Base-by-base conservation (phyloP, 768 basidiomycete genomes). In the Kwoniella bestiolae region DNA sequence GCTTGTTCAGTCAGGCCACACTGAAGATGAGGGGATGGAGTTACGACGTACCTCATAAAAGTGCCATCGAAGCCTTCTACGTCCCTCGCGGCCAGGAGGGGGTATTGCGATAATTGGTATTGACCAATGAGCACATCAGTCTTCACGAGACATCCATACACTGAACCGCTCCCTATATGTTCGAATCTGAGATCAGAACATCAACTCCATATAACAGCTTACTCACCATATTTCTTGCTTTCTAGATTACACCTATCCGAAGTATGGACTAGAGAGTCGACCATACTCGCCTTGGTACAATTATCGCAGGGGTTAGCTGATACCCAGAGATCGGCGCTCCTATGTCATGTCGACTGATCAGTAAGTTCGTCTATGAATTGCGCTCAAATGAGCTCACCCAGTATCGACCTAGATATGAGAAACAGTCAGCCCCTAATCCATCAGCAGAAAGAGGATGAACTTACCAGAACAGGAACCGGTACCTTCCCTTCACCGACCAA, bases 291-390 rank as follows among this genome's bases (percentile, higher is more conserved):
- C 3, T 18, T 38, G 2, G 52, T 34, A 41, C 61, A 63, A 23
- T 53, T 63, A 5, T 16, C 32, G 31, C 61, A 63, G 6, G 28
- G 23, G 8, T 38, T 55, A 11, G 61, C 52, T 31, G 61, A 18
- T 21, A 63, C 51, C 61, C 61, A 63, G 1, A 63, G 32, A 23
- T 55, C 52, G 23, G 61, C 41, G 45, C 52, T 55, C 28, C 61
- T 63, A 29, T 5, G 14, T 21, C 45, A n/a, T 45, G 12, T 45
- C 44, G 31, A 25, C 34, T 0, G 21, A 18, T 3, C 12, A 29
- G 18, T 23, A n/a, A 2, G 14, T 53, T n/a, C 16, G 25, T 32
- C 35, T 21, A 32, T n/a, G n/a, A n/a, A n/a, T n/a, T n/a, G n/a
- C n/a, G 52, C 56, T 16, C 12, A 35, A 8, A 35, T 7, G 9